Evolutionary conservation across 1,284 basidiomycete species (phyloP).

Genomic region (Gastroboletus turbinatus): DNA sequence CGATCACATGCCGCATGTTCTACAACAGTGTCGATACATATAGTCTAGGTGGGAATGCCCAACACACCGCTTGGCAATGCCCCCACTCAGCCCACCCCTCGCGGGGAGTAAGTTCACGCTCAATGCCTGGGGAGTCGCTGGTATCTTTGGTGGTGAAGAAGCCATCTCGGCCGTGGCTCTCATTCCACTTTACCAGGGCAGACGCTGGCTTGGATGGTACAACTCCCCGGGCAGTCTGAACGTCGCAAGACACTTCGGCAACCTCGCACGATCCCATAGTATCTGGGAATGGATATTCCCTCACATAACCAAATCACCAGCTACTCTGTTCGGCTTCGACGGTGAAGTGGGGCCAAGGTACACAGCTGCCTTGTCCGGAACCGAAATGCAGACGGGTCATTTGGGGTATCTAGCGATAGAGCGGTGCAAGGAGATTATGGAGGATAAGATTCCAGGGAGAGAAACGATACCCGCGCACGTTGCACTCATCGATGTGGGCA

Average conservation of each 20-base stretch:
- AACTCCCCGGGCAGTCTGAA: conserved; percentile 34
- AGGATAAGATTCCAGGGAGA: conserved; percentile 16
- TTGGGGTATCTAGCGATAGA: conserved; percentile 27
- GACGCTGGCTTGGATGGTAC: conserved; percentile 38
- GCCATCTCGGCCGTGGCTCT: conserved; percentile 30
- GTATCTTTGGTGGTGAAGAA: conserved; percentile 36
- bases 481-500: conserved; percentile 19
- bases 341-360: conserved; percentile 30
- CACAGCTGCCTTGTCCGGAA: conserved; percentile 27
- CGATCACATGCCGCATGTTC: not conserved
- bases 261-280: conserved; percentile 21
- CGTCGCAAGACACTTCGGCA: conserved; percentile 30
- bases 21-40: not conserved
- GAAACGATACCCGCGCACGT: conserved; percentile 16
- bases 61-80: conserved; percentile 4
- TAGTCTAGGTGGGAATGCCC: not conserved
- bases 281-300: conserved; percentile 31
- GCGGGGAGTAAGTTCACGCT: conserved; percentile 16
- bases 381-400: conserved; percentile 30
- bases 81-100: conserved; percentile 14
- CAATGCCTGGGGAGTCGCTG: conserved; percentile 29
- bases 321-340: conserved; percentile 27
- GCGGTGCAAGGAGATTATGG: conserved; percentile 15
- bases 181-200: conserved; percentile 28
- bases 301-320: conserved; percentile 19